These are phyloP conservation scores for Pestalotiopsis sp. DNA, from an alignment of 2,329 filamentous ascomycete species.

Conservation along the genomic window DNA sequence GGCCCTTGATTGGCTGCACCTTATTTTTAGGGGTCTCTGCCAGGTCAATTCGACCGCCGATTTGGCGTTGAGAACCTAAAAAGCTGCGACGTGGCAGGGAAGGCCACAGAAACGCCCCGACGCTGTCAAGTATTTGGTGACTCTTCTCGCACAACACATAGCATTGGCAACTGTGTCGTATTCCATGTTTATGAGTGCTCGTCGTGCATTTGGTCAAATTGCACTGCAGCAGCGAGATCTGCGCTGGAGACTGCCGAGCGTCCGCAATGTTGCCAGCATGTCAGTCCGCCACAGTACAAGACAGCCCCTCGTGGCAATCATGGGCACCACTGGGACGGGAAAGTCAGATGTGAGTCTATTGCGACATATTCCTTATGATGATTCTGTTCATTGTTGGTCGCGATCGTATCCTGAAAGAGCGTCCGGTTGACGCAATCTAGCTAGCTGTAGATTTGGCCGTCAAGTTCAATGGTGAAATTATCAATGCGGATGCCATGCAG, in stretches of 20 bases:
- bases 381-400: not conserved
- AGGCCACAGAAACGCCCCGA: not conserved
- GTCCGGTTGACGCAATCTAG: slow-evolving; percentile 44
- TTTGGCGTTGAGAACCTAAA: not conserved
- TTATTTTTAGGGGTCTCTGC: not conserved
- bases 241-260: not conserved
- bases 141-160: not conserved
- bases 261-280: slow-evolving; percentile 38
- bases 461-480: slow-evolving; percentile 86
- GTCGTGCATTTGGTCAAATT: not conserved
- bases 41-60: not conserved
- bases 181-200: not conserved
- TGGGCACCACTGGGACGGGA: slow-evolving; percentile 90
- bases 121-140: not conserved
- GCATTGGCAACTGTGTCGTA: not conserved
- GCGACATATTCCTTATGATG: not conserved
- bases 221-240: not conserved
- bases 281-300: slow-evolving; percentile 38
- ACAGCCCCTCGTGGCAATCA: slow-evolving; percentile 74
- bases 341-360: slow-evolving; percentile 42
- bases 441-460: slow-evolving; percentile 86
- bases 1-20: not conserved
- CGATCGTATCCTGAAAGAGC: too few species aligned
- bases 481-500: slow-evolving; percentile 98
- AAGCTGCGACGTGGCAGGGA: not conserved